phyloP scores from a whole-genome alignment of 169 alveolate genomes.

The Eimeria praecox region DNA sequence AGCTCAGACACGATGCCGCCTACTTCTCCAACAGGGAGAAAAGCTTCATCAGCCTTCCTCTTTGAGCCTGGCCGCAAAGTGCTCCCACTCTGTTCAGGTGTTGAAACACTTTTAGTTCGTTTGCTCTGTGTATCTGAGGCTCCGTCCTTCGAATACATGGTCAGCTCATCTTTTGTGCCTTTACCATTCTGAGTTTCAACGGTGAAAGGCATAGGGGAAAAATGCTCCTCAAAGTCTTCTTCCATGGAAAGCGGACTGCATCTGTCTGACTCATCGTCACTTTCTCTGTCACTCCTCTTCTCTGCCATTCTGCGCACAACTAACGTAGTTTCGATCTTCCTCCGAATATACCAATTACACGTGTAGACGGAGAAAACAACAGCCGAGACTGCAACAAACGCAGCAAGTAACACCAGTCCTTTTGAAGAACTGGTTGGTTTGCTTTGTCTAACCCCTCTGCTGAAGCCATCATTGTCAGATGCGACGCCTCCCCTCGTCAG shows the following conservation, averaged over 20 bases:
- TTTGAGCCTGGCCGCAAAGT: neutral
- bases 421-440: neutral
- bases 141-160: neutral
- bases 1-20: neutral
- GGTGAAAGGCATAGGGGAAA: neutral
- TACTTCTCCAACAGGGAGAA: neutral
- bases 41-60: conserved; percentile 2
- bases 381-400: neutral
- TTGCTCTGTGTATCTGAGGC: neutral
- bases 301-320: neutral
- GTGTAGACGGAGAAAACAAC: neutral
- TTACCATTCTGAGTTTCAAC: neutral
- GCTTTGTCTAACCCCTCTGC: neutral
- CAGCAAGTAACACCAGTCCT: neutral
- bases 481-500: neutral
- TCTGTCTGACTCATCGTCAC: neutral
- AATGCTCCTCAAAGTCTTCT: too few relatives aligned
- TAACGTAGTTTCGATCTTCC: neutral
- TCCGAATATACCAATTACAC: neutral
- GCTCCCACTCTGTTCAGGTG: neutral
- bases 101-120: too few relatives aligned
- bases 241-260: neutral
- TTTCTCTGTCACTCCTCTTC: neutral
- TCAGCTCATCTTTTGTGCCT: neutral
- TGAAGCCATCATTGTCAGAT: neutral